Percentiles rank a stretch among this genome's conserved stretches.
phyloP scores from a whole-genome alignment of 441 rosid species.

The Erysimum pusillum region DNA sequence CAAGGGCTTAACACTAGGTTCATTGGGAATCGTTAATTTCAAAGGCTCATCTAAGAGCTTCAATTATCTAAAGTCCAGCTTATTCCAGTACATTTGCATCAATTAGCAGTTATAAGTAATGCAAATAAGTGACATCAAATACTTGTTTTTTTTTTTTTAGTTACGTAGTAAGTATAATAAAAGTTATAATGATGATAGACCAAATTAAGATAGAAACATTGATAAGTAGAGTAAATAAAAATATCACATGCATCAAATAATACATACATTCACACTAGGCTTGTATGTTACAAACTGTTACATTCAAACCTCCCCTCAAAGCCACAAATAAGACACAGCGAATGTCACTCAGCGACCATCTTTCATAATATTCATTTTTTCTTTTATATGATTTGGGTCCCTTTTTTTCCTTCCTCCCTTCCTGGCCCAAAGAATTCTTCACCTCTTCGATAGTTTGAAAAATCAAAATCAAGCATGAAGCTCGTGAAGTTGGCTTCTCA shows the following conservation, averaged over 20 bases:
- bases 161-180: too few species aligned
- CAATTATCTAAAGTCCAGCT: too few species aligned
- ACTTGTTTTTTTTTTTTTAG: too few species aligned
- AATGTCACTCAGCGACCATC: conserved; percentile 31
- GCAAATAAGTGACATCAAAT: too few species aligned
- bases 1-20: too few species aligned
- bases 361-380: neutral
- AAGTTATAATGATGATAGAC: neutral
- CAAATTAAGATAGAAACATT: conserved; percentile 34
- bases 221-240: conserved; percentile 51
- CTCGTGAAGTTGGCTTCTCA: conserved; percentile 76
- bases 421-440: conserved; percentile 16
- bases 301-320: conserved; percentile 38
- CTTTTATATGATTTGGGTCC: neutral
- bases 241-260: conserved; percentile 2
- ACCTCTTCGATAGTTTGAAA: conserved; percentile 29
- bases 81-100: too few species aligned
- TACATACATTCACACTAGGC: conserved; percentile 14
- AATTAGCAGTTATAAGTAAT: too few species aligned
- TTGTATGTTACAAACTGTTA: conserved; percentile 30
- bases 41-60: too few species aligned
- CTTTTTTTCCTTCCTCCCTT: neutral
- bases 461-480: conserved; percentile 45
- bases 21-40: too few species aligned
- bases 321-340: conserved; percentile 25